Conservation (phyloP, 23 red algal genomes). For the Cyanidiococcus yangmingshanensis region DNA sequence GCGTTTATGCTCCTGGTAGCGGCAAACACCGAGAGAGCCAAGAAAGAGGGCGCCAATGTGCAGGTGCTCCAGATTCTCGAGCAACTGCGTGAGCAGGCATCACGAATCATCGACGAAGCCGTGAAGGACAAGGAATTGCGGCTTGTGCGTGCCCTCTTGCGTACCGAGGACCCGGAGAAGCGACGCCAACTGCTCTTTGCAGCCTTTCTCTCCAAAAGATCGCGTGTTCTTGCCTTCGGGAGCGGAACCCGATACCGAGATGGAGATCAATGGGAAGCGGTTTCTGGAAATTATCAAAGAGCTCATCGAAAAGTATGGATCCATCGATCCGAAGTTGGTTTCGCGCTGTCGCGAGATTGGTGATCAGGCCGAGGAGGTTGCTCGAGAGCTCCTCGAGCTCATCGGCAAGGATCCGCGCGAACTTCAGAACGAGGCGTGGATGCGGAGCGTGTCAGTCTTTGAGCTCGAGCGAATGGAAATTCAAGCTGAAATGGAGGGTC, state of each 20-base stretch:
- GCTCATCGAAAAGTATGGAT: conserved; percentile 82
- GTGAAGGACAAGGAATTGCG: conserved; percentile 57
- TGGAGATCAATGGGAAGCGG: conserved; percentile 55
- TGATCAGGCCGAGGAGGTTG: conserved; percentile 69
- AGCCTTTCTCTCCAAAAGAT: conserved; percentile 39
- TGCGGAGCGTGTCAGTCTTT: conserved; percentile 66
- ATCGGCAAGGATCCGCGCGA: conserved; percentile 58
- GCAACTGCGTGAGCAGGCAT: conserved; percentile 43
- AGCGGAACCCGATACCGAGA: conserved; percentile 6
- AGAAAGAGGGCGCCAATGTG: conserved; percentile 37
- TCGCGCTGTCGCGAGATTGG: conserved; percentile 38
- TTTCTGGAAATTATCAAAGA: conserved; percentile 63
- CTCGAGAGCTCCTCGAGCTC: conserved; percentile 62
- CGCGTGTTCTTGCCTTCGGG: conserved; percentile 48
- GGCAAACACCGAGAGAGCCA: conserved; percentile 77
- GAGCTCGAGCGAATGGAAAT: conserved; percentile 85
- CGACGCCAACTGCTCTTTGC: conserved; percentile 49
- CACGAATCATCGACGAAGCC: conserved; percentile 38
- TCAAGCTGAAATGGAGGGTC: conserved; percentile 49
- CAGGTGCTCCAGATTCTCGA: conserved; percentile 45
- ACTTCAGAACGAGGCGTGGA: conserved; percentile 90
- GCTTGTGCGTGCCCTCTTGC: conserved; percentile 64
- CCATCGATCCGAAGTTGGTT: conserved; percentile 66
- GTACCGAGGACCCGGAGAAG: conserved; percentile 50
- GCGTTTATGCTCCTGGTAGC: conserved; percentile 74